These are phyloP conservation scores for Croton laevigatus DNA, from an alignment of 441 rosid genomes.

Conservation along the genomic window DNA sequence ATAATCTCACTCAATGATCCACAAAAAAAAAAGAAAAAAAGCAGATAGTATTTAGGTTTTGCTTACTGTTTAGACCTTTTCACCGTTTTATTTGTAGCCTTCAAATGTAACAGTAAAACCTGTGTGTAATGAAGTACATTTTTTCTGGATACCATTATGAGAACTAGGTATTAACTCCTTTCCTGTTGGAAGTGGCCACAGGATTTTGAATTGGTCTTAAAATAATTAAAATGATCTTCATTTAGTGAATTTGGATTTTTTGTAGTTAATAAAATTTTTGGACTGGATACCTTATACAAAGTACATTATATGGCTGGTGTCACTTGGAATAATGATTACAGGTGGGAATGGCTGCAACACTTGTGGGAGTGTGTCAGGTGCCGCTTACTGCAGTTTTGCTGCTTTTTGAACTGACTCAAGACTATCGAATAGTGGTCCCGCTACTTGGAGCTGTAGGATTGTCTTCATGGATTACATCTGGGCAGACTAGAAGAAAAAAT, in stretches of 20 bases:
- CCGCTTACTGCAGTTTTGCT: constrained; percentile 91
- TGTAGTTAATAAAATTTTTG: not conserved
- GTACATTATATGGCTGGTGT: constrained; percentile 1
- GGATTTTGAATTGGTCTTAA: not conserved
- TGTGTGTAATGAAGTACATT: not conserved
- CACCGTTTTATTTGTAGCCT: not conserved
- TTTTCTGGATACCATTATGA: not conserved
- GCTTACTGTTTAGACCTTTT: not conserved
- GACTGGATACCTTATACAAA: not conserved
- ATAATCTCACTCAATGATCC: not conserved
- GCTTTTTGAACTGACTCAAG: constrained; percentile 91
- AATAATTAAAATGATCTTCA: not conserved
- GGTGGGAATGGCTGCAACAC: constrained; percentile 99
- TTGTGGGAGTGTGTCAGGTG: constrained; percentile 98
- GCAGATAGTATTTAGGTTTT: not conserved
- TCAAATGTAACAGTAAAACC: not conserved
- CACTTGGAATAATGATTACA: constrained; percentile 30
- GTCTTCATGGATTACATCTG: constrained; percentile 94
- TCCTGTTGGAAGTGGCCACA: not conserved
- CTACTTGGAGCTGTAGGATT: constrained; percentile 88
- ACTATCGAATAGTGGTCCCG: constrained; percentile 86
- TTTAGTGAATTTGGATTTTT: not conserved
- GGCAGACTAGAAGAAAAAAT: constrained; percentile 59
- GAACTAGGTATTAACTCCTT: not conserved
- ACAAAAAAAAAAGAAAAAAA: not conserved